Conservation (phyloP, 345 rosid genomes). For the Eucalyptus erythrocorys region DNA sequence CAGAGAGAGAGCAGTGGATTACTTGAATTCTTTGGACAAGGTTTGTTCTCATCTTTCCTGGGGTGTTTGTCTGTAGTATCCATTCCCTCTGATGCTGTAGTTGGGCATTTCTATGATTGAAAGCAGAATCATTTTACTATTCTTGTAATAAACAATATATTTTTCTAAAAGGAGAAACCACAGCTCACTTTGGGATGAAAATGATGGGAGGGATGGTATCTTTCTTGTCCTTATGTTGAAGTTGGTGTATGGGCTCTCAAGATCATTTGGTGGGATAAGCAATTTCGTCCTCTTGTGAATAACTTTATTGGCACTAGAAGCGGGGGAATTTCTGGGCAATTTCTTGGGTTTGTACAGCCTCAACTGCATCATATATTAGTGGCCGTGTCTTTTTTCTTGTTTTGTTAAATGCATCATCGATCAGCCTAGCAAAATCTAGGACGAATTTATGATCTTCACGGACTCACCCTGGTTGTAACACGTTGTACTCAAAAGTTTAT, state of each 20-base stretch:
- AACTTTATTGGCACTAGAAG: neutral
- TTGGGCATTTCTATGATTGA: neutral
- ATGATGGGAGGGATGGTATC: slow-evolving; percentile 4
- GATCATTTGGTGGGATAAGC: slow-evolving; percentile 3
- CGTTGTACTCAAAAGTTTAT: neutral
- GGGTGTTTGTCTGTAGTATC: neutral
- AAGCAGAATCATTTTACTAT: neutral
- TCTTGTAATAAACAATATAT: neutral
- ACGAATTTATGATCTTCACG: neutral
- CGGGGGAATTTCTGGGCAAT: neutral
- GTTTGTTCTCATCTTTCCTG: neutral
- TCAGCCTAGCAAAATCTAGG: neutral
- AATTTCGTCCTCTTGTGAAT: slow-evolving; percentile 6
- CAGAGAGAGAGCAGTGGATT: slow-evolving; percentile 98
- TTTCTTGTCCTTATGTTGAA: slow-evolving; percentile 4
- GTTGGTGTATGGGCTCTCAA: neutral
- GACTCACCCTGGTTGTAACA: neutral
- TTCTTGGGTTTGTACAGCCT: neutral
- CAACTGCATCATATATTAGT: neutral
- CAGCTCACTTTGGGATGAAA: neutral
- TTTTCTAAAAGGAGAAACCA: neutral
- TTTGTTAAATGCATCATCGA: neutral
- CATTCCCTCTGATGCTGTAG: neutral
- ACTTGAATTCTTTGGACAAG: slow-evolving; percentile 94
- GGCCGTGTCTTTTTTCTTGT: neutral